Evolutionary conservation across 345 rosid genomes (phyloP), one percentile per base, ranked within the genome.

Genomic region (Syzygium aromaticum): DNA sequence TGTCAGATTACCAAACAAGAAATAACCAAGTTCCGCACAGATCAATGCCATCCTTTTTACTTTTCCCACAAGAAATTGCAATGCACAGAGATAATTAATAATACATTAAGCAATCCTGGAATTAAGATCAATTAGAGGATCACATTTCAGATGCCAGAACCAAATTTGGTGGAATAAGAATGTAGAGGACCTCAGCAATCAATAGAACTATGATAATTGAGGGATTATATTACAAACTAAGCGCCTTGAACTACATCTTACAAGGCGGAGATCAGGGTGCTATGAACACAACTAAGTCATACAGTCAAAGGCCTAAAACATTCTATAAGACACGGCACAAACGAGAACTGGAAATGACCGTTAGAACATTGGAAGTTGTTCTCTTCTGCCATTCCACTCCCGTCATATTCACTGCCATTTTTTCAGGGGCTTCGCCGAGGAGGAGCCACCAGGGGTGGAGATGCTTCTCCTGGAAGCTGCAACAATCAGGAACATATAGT

Each of bases 391-490:
- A 84, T 53, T 51, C 53, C 85, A 85, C 38, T 16, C 52, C 80
- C 54, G n/a, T 46, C 46, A 51, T 52, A 83, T 38, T 89, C 90
- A 91, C 86, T 86, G 90, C 94, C 95, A 88, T 78, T 89, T 84
- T 84, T 90, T 91, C 28, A 86, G n/a, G 51, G 88, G 78, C 90
- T 85, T 93, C 40, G 88, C 78, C 8, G 91, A 89, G 15, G 93
- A 91, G 86, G 90, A 89, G 87, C 87, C 89, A 78, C 88, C 86
- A 10, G 52, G 16, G 11, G 91, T 67, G 7, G 52, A 21, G 15
- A 91, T 67, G 7, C 83, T 46, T 89, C 91, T 93, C 88, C 88
- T 88, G 51, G 92, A 52, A 83, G 91, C 95, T 93, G 94, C 54
- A 54, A 73, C 22, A 59, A 73, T 84, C 84, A 49, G 5, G 21